These are phyloP conservation scores for Diutina sp. DNA, from an alignment of 1,139 yeast species.

Conservation along the genomic window DNA sequence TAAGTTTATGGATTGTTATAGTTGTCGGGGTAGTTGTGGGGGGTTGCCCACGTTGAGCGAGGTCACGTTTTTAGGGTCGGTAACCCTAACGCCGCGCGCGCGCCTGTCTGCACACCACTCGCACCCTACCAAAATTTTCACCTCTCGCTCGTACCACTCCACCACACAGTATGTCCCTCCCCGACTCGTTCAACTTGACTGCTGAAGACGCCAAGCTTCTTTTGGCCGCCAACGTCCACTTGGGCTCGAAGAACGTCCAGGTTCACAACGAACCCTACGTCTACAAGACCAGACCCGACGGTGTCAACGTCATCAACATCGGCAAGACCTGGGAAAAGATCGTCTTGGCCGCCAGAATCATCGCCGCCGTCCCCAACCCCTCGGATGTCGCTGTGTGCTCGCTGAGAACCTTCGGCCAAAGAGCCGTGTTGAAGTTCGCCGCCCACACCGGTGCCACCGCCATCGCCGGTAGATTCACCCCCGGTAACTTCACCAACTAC, in stretches of 20 bases:
- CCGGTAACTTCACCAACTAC: constrained; percentile 99
- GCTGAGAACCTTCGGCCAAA: constrained; percentile 99
- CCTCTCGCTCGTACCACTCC: not conserved
- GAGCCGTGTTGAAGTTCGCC: constrained; percentile 99
- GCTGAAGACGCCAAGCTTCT: constrained; percentile 99
- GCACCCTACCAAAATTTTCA: constrained; percentile 1
- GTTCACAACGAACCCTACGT: constrained; percentile 99
- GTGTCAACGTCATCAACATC: constrained; percentile 96
- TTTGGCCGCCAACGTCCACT: constrained; percentile 99
- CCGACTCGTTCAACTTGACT: constrained; percentile 85
- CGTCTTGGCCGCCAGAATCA: constrained; percentile 98
- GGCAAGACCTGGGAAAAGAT: constrained; percentile 99
- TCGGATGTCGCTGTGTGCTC: constrained; percentile 98
- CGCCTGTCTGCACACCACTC: not conserved
- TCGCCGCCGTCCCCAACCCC: constrained; percentile 98
- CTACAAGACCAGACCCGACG: constrained; percentile 99
- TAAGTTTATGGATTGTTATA: no score
- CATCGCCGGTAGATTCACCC: constrained; percentile 99
- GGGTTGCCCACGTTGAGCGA: not conserved
- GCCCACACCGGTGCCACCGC: constrained; percentile 99
- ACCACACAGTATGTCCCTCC: constrained; percentile 51
- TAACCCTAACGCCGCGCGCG: not conserved
- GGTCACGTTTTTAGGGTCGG: not conserved
- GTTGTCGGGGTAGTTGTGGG: not conserved
- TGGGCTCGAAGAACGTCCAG: constrained; percentile 99